Percentiles rank a stretch among this genome's conserved stretches.
Evolutionary conservation across 305 asterid species (phyloP).

Genomic region (Solanum chacoense): DNA sequence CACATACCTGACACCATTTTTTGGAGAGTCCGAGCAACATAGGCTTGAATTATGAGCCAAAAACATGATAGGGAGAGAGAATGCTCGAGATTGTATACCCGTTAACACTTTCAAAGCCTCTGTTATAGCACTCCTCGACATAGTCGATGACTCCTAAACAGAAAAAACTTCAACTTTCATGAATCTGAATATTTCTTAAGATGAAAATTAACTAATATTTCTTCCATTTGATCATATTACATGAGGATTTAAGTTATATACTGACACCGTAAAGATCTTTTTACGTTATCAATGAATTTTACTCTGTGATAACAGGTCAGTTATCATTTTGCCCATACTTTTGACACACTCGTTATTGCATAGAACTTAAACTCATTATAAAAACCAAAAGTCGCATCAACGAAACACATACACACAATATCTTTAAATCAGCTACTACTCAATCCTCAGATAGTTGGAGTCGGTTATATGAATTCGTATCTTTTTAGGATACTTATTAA

Average conservation of each 20-base stretch:
- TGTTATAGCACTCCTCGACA: constrained; percentile 16
- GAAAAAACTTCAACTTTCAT: neutral
- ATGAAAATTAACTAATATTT: neutral
- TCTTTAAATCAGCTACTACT: neutral
- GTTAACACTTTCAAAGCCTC: constrained; percentile 31
- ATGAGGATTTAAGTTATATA: neutral
- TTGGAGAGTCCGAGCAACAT: neutral
- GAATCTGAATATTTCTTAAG: neutral
- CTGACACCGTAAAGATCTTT: neutral
- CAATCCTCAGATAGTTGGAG: neutral
- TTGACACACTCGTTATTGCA: neutral
- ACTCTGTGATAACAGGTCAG: neutral
- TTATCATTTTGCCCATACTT: neutral
- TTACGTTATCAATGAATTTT: neutral
- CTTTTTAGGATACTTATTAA: neutral
- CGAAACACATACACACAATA: neutral
- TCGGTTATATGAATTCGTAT: neutral
- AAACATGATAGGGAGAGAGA: neutral
- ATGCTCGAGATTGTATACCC: constrained; percentile 10
- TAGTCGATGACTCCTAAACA: constrained; percentile 25
- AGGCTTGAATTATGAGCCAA: neutral
- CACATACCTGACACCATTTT: neutral
- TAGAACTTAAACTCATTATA: neutral
- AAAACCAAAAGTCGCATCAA: neutral
- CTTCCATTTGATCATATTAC: neutral